Percentiles rank a stretch among this genome's conserved stretches.
These are phyloP conservation scores for Euphorbia lathyris DNA, from an alignment of 345 rosid genomes.

Conservation along the genomic window DNA sequence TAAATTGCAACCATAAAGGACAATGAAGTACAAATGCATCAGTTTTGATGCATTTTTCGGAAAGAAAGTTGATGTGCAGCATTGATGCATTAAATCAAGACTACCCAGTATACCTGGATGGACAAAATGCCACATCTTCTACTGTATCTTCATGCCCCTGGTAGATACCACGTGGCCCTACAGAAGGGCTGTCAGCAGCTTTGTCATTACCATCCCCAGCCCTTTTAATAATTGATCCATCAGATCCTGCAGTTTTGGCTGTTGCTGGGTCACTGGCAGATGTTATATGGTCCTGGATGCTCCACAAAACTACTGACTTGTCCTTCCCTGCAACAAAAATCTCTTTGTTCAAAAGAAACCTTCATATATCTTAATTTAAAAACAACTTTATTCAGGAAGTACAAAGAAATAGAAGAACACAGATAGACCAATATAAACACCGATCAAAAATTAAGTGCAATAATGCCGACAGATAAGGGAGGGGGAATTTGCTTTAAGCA, in stretches of 20 bases:
- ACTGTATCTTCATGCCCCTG: conserved; percentile 94
- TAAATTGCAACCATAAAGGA: background rate
- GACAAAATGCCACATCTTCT: conserved; percentile 96
- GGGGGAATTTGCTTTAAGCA: background rate
- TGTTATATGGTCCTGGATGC: conserved; percentile 94
- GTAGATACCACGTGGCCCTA: conserved; percentile 94
- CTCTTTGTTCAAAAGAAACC: conserved; percentile 23
- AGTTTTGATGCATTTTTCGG: background rate
- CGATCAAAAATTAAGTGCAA: background rate
- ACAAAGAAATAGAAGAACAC: background rate
- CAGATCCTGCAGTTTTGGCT: conserved; percentile 61
- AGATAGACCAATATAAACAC: background rate
- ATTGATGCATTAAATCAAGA: background rate
- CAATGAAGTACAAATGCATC: background rate
- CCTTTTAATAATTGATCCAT: conserved; percentile 68
- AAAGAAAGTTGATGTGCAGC: background rate
- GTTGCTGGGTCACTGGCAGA: conserved; percentile 58
- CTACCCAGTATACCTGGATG: conserved; percentile 65
- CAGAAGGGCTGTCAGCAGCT: conserved; percentile 59
- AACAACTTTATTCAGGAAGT: background rate
- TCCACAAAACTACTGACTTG: conserved; percentile 90
- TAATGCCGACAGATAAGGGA: background rate
- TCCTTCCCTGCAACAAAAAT: conserved; percentile 76
- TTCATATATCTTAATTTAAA: background rate
- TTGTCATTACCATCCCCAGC: conserved; percentile 68